Base-by-base conservation (phyloP, 2,329 filamentous ascomycete species). In the Exophiala oligosperma region DNA sequence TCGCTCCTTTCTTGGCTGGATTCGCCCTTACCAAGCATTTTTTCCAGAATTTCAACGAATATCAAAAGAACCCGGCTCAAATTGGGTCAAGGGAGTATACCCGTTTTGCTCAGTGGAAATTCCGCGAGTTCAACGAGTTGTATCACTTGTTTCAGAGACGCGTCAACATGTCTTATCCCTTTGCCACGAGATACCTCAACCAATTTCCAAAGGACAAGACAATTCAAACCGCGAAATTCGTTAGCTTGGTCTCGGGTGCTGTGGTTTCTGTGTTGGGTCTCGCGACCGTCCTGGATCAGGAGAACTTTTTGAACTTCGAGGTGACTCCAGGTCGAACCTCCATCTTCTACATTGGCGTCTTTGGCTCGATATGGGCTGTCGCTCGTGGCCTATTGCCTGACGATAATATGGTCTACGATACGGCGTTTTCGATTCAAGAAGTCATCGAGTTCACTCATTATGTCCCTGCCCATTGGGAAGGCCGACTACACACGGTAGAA, bases 201-300 rank as follows among this genome's bases (percentile, higher is more conserved):
- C 93, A 97, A 64, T 99, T 99, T 61, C 94, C 94, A 0, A 97
- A 97, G 72, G 87, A 92, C 70, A 96, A 97, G 75, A 94, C 88
- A 0, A 89, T 94, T 61, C 92, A 96, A 67, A 72, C 93, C 37
- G 90, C 90, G 9, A 84, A 89, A 41, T 96, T 95, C 49, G 82
- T 97, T 29, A 87, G 92, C 1, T 97, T 99, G 67, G 83, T 97
- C 61, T 84, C 90, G 7, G 92, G 94, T 5, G 91, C 93, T 0
- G 81, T 97, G 37, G 88, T 91, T 3, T 92, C 91, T 2, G 89
- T 99, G 3, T 81, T 99, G 29, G 89, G 90, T 3, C 79, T 95
- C 17, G 88, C 90, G 2, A 92, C 93, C 0, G 76, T 97, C n/a
- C 80, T 94, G 24, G 93, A 97, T 68, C 90, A 92, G 0, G 93